Evolutionary conservation across 257 asterid genomes (phyloP).

Genomic region (Primulina huaijiensis): DNA sequence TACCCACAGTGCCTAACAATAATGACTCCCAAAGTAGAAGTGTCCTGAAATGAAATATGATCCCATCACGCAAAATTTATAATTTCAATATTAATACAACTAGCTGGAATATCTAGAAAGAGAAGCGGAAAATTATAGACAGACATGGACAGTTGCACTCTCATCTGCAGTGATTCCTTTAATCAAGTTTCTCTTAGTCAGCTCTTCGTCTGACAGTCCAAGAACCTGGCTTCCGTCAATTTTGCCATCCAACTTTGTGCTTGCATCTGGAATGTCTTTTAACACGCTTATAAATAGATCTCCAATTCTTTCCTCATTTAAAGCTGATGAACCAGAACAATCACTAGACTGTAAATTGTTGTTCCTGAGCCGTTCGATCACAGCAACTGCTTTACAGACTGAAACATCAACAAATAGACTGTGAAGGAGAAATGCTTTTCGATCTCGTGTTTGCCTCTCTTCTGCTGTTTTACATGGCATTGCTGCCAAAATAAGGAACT

Average conservation of each 20-base stretch:
- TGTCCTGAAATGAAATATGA: slow-evolving; percentile 48
- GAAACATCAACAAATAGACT: slow-evolving; percentile 72
- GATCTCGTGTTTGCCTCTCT: slow-evolving; percentile 65
- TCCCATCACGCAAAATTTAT: slow-evolving; percentile 16
- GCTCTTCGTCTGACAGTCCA: slow-evolving; percentile 49
- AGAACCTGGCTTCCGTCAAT: slow-evolving; percentile 62
- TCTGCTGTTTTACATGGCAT: slow-evolving; percentile 81
- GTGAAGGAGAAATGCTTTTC: slow-evolving; percentile 79
- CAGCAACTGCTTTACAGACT: slow-evolving; percentile 57
- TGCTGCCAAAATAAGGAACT: slow-evolving; percentile 56
- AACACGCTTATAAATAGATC: slow-evolving; percentile 49
- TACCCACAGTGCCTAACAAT: slow-evolving; percentile 69
- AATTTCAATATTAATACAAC: slow-evolving; percentile 10
- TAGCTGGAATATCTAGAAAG: slow-evolving; percentile 7
- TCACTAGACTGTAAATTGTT: slow-evolving; percentile 27
- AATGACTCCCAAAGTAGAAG: slow-evolving; percentile 66
- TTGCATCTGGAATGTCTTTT: slow-evolving; percentile 60
- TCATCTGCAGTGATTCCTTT: slow-evolving; percentile 88
- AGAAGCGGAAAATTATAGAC: slow-evolving; percentile 24
- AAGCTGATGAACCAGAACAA: slow-evolving; percentile 25
- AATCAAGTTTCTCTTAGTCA: slow-evolving; percentile 62
- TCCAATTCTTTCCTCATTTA: slow-evolving; percentile 52
- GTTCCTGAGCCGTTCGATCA: slow-evolving; percentile 39
- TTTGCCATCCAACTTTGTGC: slow-evolving; percentile 57
- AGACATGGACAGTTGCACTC: slow-evolving; percentile 72